A percentile compares a stretch with the other conserved stretches of the same genome.
Evolutionary conservation across 2,329 filamentous ascomycete genomes (phyloP).

Genomic region (Aspergillus pseudoglaucus): DNA sequence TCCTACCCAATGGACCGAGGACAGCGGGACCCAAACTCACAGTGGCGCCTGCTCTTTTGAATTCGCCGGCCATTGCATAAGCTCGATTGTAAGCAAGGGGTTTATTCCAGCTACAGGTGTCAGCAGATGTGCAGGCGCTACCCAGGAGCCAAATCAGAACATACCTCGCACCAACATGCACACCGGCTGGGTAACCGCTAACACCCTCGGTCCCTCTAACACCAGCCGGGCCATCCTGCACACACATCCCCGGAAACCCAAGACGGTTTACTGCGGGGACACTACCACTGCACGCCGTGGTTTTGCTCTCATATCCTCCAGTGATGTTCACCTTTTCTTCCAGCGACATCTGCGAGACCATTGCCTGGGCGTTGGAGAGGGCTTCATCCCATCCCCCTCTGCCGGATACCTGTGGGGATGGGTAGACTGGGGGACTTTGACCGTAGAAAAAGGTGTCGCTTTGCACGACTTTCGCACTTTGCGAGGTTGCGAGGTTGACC

Average conservation of each 20-base stretch:
- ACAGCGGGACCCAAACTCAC: conserved; percentile 36
- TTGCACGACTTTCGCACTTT: neutral
- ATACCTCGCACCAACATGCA: conserved; percentile 35
- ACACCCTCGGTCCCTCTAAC: conserved; percentile 39
- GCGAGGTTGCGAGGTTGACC: neutral
- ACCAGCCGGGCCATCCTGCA: conserved; percentile 30
- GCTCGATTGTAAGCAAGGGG: conserved; percentile 48
- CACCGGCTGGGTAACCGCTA: conserved; percentile 36
- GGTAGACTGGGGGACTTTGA: neutral
- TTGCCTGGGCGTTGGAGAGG: neutral
- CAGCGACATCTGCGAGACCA: neutral
- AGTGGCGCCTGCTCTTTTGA: conserved; percentile 24
- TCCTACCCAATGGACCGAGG: conserved; percentile 36
- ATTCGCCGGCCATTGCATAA: conserved; percentile 49
- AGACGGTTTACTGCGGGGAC: neutral
- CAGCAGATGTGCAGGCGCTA: neutral
- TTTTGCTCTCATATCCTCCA: neutral
- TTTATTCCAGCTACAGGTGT: conserved; percentile 42
- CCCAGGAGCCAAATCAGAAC: neutral
- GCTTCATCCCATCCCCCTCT: neutral
- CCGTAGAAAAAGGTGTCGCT: neutral
- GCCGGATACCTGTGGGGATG: neutral
- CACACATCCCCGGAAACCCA: conserved; percentile 14
- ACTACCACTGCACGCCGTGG: neutral
- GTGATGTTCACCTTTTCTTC: neutral